Conservation (phyloP, 345 rosid genomes). For the Isatis tinctoria region DNA sequence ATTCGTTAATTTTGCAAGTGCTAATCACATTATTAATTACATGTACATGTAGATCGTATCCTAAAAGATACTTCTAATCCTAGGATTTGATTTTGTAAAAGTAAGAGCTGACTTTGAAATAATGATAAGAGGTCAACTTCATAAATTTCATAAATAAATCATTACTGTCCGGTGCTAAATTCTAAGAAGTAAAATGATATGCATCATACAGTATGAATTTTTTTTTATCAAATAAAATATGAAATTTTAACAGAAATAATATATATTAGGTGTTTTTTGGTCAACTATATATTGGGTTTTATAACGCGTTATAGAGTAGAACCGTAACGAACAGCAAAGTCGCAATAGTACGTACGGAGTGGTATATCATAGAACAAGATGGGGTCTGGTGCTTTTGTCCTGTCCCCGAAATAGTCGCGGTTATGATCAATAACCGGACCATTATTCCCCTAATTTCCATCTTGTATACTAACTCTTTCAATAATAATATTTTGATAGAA, state of each 20-base stretch:
- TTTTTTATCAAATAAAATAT: background rate
- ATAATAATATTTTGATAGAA: background rate
- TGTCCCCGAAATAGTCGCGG: conserved; percentile 1
- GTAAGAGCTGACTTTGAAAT: conserved; percentile 21
- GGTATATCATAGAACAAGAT: background rate
- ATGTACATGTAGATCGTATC: background rate
- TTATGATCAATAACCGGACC: background rate
- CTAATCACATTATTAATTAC: background rate
- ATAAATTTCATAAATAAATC: background rate
- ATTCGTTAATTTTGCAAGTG: background rate
- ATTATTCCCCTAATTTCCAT: conserved; percentile 3
- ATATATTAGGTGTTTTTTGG: no score
- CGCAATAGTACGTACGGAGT: conserved; percentile 5
- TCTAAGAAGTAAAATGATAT: conserved; percentile 3
- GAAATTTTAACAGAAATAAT: background rate
- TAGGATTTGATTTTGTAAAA: background rate
- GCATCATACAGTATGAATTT: background rate
- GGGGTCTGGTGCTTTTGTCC: conserved; percentile 24
- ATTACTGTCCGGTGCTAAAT: background rate
- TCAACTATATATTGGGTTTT: background rate
- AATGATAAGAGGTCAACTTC: conserved; percentile 15
- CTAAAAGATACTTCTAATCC: background rate
- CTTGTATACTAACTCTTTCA: conserved; percentile 4
- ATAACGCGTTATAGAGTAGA: conserved; percentile 21
- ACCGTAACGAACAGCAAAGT: background rate